phyloP scores from a whole-genome alignment of 2,329 filamentous ascomycete species.

The Diaporthe sp. region DNA sequence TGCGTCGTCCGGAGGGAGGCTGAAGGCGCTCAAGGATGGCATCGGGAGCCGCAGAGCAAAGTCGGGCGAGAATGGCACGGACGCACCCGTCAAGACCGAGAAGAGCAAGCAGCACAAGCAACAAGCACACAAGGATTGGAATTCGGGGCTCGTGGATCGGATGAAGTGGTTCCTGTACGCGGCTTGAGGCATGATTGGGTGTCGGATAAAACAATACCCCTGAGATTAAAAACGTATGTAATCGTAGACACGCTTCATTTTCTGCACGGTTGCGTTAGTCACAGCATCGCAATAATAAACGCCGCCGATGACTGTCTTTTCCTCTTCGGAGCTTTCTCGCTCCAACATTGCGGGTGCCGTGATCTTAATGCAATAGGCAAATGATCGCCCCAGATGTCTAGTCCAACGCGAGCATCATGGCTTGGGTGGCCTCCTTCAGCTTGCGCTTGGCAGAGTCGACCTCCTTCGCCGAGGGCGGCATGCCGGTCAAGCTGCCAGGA shows the following conservation, averaged over 20 bases:
- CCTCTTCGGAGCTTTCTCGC: background rate
- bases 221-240: constrained; percentile 8
- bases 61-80: background rate
- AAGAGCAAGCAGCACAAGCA: constrained; percentile 20
- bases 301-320: constrained; percentile 1
- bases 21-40: constrained; percentile 16
- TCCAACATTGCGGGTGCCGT: background rate
- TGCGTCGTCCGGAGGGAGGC: background rate
- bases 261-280: constrained; percentile 14
- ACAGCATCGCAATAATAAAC: constrained; percentile 19
- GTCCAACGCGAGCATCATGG: constrained; percentile 36
- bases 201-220: constrained; percentile 13
- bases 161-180: constrained; percentile 30
- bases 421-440: constrained; percentile 36
- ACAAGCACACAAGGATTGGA: background rate
- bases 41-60: constrained; percentile 11
- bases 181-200: constrained; percentile 9
- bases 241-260: background rate
- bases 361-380: no score
- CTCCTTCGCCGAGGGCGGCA: constrained; percentile 35
- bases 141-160: constrained; percentile 26
- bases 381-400: background rate
- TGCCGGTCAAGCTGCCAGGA: constrained; percentile 36
- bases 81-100: background rate
- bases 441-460: constrained; percentile 34